Conservation (phyloP, 2,329 filamentous ascomycete species). For the Colletotrichum higginsianum region DNA sequence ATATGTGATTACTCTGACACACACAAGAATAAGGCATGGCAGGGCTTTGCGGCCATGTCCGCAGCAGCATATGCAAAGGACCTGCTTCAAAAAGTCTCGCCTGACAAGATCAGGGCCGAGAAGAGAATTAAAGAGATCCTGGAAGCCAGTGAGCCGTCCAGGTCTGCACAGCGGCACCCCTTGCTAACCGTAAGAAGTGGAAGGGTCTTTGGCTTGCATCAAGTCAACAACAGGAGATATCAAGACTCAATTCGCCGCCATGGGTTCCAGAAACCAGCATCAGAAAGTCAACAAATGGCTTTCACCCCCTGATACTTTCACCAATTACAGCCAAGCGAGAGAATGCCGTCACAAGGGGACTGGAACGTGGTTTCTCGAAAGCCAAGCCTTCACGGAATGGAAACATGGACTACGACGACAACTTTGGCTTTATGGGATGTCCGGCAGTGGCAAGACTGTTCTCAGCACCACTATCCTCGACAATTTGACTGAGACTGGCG, state of each 20-base stretch:
- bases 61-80: conserved; percentile 50
- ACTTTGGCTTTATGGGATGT: conserved; percentile 43
- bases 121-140: conserved; percentile 21
- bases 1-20: conserved; percentile 59
- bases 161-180: too few species aligned
- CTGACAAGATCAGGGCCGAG: conserved; percentile 39
- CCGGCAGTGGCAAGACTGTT: conserved; percentile 45
- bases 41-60: conserved; percentile 52
- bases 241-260: not conserved
- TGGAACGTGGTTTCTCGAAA: conserved; percentile 41
- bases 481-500: conserved; percentile 6
- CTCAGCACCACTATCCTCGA: conserved; percentile 42
- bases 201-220: not conserved
- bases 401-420: conserved; percentile 35
- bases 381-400: conserved; percentile 40
- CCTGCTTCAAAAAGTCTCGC: conserved; percentile 36
- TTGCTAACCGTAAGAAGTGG: not conserved
- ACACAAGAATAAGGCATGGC: conserved; percentile 57
- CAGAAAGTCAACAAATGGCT: conserved; percentile 36
- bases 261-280: not conserved
- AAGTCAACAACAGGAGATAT: not conserved
- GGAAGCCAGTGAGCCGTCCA: not conserved
- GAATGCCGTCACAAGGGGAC: conserved; percentile 31
- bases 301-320: conserved; percentile 29
- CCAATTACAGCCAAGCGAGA: conserved; percentile 34